Conservation (phyloP, 2,329 filamentous ascomycete genomes). For the Blastomyces gilchristii region DNA sequence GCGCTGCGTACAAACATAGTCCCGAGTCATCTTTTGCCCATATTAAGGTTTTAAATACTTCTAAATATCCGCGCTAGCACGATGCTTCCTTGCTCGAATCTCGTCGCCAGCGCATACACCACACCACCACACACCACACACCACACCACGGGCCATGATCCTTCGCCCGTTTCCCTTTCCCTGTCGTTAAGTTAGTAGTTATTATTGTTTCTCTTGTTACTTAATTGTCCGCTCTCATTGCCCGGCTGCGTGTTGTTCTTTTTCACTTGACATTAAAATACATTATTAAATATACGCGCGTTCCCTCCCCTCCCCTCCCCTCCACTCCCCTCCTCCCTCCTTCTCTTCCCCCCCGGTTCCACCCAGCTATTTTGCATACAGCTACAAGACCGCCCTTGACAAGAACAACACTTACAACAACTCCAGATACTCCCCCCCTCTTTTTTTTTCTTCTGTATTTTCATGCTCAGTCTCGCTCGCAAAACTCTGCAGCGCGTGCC, state of each 20-base stretch:
- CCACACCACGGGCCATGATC: background rate
- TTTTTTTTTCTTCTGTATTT: constrained; percentile 13
- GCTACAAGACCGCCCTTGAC: too few relatives aligned
- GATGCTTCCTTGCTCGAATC: too few relatives aligned
- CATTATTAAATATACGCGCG: background rate
- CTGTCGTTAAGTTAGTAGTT: background rate
- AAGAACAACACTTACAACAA: constrained; percentile 18
- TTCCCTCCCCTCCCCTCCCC: background rate
- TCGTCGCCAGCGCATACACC: background rate
- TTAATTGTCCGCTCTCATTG: background rate
- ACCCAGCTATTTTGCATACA: background rate
- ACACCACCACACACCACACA: too few relatives aligned
- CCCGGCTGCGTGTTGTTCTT: constrained; percentile 16
- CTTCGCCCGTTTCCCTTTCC: background rate
- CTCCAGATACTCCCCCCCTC: constrained; percentile 14
- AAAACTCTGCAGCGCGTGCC: constrained; percentile 36
- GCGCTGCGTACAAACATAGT: too few relatives aligned
- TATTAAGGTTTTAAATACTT: too few relatives aligned
- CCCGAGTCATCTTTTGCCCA: too few relatives aligned
- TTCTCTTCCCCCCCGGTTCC: background rate
- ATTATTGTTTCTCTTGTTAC: background rate
- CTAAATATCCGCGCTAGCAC: too few relatives aligned
- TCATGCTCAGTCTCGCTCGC: constrained; percentile 36
- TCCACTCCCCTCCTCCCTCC: background rate
- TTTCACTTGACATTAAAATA: constrained; percentile 12